These are phyloP conservation scores for Sporothrix pallida DNA, from an alignment of 2,329 filamentous ascomycete species.

Conservation along the genomic window DNA sequence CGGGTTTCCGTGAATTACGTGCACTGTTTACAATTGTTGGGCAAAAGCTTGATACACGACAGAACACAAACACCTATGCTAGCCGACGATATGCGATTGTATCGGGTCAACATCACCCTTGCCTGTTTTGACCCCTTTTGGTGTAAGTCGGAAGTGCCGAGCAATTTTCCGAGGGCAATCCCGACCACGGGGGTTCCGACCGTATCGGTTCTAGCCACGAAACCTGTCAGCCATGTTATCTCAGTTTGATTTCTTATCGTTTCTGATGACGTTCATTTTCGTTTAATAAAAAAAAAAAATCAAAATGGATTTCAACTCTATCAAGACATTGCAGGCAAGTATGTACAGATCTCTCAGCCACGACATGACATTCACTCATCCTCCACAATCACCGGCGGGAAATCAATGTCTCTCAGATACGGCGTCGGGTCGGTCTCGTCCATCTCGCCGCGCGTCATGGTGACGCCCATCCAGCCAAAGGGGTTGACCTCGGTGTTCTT, in stretches of 20 bases:
- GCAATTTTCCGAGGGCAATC: too few relatives aligned
- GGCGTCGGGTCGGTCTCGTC: slow-evolving; percentile 22
- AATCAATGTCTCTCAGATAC: slow-evolving; percentile 28
- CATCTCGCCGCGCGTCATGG: slow-evolving; percentile 29
- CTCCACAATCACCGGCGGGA: slow-evolving; percentile 4
- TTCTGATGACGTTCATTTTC: not conserved
- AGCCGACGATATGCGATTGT: slow-evolving; percentile 13
- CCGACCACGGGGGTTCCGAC: not conserved
- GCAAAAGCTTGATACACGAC: not conserved
- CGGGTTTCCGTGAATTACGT: not conserved
- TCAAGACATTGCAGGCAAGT: not conserved
- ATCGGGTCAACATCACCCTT: not conserved
- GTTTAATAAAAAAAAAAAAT: not conserved
- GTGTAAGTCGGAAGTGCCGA: slow-evolving; percentile 9
- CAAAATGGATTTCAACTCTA: not conserved
- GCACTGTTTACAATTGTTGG: not conserved
- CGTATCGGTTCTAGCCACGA: not conserved
- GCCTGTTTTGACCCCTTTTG: not conserved
- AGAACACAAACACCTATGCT: slow-evolving; percentile 3
- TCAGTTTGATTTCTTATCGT: not conserved
- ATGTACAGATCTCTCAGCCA: too few relatives aligned
- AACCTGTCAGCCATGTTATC: not conserved
- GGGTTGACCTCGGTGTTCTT: slow-evolving; percentile 4
- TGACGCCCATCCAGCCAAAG: slow-evolving; percentile 28
- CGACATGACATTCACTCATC: not conserved